A percentile compares a stretch with the other conserved stretches of the same genome.
Conservation (phyloP, 257 asterid species). For the Gentiana straminea region DNA sequence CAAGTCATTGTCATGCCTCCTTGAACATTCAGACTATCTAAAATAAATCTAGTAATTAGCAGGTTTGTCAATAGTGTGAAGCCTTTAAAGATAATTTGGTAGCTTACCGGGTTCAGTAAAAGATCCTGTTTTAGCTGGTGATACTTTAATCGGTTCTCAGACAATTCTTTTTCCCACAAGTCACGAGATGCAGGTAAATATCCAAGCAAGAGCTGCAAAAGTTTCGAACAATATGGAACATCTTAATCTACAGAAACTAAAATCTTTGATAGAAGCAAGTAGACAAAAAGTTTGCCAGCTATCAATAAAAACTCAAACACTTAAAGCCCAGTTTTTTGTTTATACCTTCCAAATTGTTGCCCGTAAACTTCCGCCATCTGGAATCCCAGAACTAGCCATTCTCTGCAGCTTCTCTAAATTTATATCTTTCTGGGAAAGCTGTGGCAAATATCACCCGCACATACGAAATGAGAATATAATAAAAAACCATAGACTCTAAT, state of each 20-base stretch:
- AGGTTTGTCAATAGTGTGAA: not conserved
- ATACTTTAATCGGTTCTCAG: constrained; percentile 12
- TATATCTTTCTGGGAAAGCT: constrained; percentile 13
- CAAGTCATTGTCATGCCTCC: constrained; percentile 11
- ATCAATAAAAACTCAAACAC: not conserved
- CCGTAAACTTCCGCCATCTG: constrained; percentile 15
- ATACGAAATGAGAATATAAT: not conserved
- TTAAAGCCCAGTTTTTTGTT: too few species aligned
- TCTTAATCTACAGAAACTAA: not conserved
- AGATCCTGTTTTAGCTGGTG: constrained; percentile 13
- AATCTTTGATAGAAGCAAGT: not conserved
- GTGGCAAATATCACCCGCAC: not conserved
- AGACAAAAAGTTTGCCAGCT: not conserved
- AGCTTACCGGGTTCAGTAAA: constrained; percentile 14
- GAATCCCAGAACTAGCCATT: constrained; percentile 16
- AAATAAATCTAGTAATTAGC: constrained; percentile 1
- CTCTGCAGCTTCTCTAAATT: constrained; percentile 16
- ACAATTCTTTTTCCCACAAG: constrained; percentile 17
- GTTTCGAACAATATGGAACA: not conserved
- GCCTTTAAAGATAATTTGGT: not conserved
- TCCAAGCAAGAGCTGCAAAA: constrained; percentile 16
- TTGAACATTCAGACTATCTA: constrained; percentile 13
- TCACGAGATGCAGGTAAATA: constrained; percentile 15
- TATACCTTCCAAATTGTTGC: constrained; percentile 19
- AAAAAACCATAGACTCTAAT: too few species aligned